These are phyloP conservation scores for Tolypocladium ophioglossoides DNA, from an alignment of 2,329 filamentous ascomycete genomes.

Conservation along the genomic window DNA sequence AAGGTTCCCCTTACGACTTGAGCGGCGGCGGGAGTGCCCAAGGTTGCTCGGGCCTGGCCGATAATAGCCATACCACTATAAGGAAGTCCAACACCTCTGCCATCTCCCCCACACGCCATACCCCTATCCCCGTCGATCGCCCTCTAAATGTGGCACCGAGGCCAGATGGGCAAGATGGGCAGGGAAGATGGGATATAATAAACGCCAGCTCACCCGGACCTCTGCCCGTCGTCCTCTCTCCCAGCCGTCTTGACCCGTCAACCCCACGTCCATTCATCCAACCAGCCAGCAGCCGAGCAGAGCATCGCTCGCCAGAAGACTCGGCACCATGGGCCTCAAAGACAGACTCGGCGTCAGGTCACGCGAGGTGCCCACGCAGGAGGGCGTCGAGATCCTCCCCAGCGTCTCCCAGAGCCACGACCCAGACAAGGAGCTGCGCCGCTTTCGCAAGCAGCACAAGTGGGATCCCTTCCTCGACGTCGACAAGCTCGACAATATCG, in stretches of 20 bases:
- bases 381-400: neutral
- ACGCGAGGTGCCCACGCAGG: neutral
- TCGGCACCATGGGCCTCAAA: neutral
- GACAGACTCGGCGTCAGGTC: neutral
- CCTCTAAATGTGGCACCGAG: neutral
- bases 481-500: conserved; percentile 39
- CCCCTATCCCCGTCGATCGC: neutral
- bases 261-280: neutral
- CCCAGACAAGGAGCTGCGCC: conserved; percentile 18
- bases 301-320: neutral
- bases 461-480: conserved; percentile 47
- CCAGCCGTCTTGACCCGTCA: neutral
- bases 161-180: neutral
- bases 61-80: too few relatives aligned
- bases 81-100: too few relatives aligned
- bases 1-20: neutral
- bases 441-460: conserved; percentile 38
- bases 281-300: neutral
- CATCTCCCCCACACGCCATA: neutral
- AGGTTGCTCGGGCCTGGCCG: too few relatives aligned
- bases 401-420: conserved; percentile 1
- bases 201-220: neutral
- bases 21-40: too few relatives aligned
- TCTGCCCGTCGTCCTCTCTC: neutral
- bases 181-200: neutral